Conservation (phyloP, 768 basidiomycete species). For the Scleroderma bovista region DNA sequence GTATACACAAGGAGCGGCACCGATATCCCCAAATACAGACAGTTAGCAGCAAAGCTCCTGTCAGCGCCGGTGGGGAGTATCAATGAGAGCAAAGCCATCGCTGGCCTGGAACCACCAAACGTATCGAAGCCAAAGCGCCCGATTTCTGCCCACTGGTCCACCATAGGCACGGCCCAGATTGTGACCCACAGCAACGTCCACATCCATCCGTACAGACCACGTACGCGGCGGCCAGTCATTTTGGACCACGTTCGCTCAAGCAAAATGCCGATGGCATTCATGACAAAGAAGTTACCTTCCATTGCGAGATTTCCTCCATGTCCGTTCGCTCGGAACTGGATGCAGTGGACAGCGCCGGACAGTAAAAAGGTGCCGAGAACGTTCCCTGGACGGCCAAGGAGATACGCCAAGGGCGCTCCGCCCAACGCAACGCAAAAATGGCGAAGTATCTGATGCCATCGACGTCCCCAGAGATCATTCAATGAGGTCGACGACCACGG, state of each 20-base stretch:
- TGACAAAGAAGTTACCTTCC: conserved; percentile 44
- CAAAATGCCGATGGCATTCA: conserved; percentile 46
- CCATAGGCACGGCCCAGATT: conserved; percentile 38
- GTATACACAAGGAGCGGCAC: not conserved
- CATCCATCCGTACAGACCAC: conserved; percentile 38
- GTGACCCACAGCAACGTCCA: conserved; percentile 47
- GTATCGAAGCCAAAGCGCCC: not conserved
- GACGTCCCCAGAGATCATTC: conserved; percentile 52
- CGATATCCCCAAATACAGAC: not conserved
- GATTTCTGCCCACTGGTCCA: conserved; percentile 28
- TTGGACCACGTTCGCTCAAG: conserved; percentile 40
- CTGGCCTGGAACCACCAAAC: not conserved
- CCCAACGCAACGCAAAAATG: conserved; percentile 49
- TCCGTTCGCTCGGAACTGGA: conserved; percentile 52
- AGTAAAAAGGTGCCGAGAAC: conserved; percentile 53
- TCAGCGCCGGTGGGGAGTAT: not conserved
- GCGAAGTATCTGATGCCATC: conserved; percentile 68
- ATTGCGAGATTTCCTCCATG: conserved; percentile 35
- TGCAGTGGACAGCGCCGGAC: conserved; percentile 54
- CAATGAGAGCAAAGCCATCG: not conserved
- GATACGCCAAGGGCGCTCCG: conserved; percentile 33
- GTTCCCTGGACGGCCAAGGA: conserved; percentile 46
- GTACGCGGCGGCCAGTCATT: conserved; percentile 35
- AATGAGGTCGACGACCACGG: conserved; percentile 57
- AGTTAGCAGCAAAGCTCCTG: not conserved